A percentile compares a stretch with the other conserved stretches of the same genome.
phyloP scores from a whole-genome alignment of 176 grass and related monocot genomes.

The Zoysia pacifica region DNA sequence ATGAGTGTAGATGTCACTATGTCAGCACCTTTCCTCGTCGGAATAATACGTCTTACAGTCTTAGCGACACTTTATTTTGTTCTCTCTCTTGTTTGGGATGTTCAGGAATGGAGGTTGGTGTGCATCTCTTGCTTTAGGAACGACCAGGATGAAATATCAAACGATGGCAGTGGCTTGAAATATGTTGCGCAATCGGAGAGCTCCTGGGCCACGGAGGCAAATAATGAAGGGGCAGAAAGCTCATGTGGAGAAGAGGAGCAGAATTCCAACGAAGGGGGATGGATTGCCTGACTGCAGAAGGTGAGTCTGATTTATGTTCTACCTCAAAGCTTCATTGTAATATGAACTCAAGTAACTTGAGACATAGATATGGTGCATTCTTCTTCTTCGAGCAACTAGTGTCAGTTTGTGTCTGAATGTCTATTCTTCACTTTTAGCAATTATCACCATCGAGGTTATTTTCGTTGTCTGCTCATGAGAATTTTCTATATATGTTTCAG shows the following conservation, averaged over 20 bases:
- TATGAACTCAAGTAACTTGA: conserved; percentile 3
- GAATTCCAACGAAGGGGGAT: conserved; percentile 29
- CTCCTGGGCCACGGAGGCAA: background rate
- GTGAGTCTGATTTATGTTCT: conserved; percentile 13
- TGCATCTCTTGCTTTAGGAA: conserved; percentile 60
- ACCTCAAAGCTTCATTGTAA: background rate
- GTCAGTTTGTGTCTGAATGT: background rate
- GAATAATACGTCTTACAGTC: background rate
- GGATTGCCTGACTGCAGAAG: conserved; percentile 47
- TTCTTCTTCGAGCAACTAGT: background rate
- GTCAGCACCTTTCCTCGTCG: background rate
- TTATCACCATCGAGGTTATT: conserved; percentile 6
- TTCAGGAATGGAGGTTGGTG: conserved; percentile 52
- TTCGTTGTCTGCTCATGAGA: background rate
- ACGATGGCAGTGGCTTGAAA: conserved; percentile 19
- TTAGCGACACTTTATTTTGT: background rate
- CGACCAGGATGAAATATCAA: conserved; percentile 49
- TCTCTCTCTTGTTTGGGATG: conserved; percentile 6
- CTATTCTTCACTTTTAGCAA: background rate
- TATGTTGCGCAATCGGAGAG: conserved; percentile 13
- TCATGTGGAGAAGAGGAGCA: conserved; percentile 20
- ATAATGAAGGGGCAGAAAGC: conserved; percentile 9
- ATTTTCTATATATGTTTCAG: conserved; percentile 38
- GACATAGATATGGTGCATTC: background rate
- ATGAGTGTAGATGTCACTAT: no score